Percentiles rank a stretch among this genome's conserved stretches.
Evolutionary conservation across 129 eudicot genomes (phyloP).

Genomic region (Lactuca sativa): DNA sequence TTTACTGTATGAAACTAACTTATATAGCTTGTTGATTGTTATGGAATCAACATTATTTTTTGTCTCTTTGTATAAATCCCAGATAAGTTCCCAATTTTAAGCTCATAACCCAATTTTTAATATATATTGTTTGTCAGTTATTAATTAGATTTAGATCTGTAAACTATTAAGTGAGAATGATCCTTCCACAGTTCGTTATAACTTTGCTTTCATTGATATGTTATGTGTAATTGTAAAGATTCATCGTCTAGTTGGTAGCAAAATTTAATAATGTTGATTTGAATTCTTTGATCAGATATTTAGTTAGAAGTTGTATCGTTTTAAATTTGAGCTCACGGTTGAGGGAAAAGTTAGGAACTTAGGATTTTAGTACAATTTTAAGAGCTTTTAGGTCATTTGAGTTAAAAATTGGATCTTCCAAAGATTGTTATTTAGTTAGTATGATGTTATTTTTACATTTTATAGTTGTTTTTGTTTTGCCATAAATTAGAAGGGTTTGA

Average conservation of each 20-base stretch:
- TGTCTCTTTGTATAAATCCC: not conserved
- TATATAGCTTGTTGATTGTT: no score
- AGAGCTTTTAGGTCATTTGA: conserved; percentile 12
- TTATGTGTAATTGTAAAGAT: conserved; percentile 42
- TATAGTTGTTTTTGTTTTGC: no score
- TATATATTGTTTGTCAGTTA: not conserved
- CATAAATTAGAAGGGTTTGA: conserved; percentile 8
- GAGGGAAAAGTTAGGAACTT: not conserved
- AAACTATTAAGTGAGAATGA: conserved; percentile 25
- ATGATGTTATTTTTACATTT: not conserved
- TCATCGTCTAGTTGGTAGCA: conserved; percentile 27
- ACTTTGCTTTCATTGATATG: conserved; percentile 34
- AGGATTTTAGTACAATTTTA: conserved; percentile 20
- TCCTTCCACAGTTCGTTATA: conserved; percentile 25
- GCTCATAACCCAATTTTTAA: conserved; percentile 4
- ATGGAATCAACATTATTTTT: no score
- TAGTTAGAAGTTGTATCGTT: conserved; percentile 25
- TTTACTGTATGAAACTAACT: no score
- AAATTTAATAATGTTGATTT: not conserved
- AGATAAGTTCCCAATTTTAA: conserved; percentile 6
- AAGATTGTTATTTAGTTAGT: conserved; percentile 3
- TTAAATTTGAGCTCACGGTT: conserved; percentile 3
- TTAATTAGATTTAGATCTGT: conserved; percentile 52
- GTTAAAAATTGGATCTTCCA: conserved; percentile 16
- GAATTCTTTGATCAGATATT: conserved; percentile 25